phyloP scores from a whole-genome alignment of 2,329 filamentous ascomycete genomes.

The Pseudogymnoascus sp. region DNA sequence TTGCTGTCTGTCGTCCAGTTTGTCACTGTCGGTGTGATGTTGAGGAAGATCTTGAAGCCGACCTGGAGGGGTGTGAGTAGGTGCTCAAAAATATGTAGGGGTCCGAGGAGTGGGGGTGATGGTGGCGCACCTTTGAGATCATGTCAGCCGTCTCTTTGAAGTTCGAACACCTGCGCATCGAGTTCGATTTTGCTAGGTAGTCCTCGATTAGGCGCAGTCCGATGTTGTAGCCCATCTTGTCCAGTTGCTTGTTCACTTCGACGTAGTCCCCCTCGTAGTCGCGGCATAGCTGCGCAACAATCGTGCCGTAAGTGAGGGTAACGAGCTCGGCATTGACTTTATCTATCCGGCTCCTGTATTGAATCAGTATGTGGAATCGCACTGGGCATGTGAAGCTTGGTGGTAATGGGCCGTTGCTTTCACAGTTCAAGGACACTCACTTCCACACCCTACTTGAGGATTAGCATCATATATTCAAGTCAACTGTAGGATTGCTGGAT shows the following conservation, averaged over 20 bases:
- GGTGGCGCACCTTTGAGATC: constrained; percentile 66
- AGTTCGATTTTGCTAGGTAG: constrained; percentile 91
- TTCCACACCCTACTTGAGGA: constrained; percentile 28
- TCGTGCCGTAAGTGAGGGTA: constrained; percentile 93
- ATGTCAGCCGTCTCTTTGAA: constrained; percentile 95
- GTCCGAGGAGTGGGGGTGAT: neutral
- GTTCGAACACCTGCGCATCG: constrained; percentile 78
- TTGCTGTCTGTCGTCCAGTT: constrained; percentile 97
- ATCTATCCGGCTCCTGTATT: constrained; percentile 74
- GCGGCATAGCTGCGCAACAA: constrained; percentile 91
- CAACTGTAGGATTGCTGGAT: constrained; percentile 28
- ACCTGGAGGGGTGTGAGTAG: constrained; percentile 45
- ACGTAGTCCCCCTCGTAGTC: constrained; percentile 91
- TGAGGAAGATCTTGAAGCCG: constrained; percentile 98
- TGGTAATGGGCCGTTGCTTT: neutral
- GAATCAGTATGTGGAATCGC: constrained; percentile 23
- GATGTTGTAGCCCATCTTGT: constrained; percentile 99
- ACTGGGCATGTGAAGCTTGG: neutral
- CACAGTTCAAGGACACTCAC: constrained; percentile 21
- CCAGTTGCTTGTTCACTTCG: constrained; percentile 94
- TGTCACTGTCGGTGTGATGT: constrained; percentile 84
- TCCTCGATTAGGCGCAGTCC: constrained; percentile 93
- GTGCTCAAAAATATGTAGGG: neutral
- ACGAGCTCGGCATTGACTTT: constrained; percentile 98
- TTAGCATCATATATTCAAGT: constrained; percentile 17